Evolutionary conservation across 306 rosid genomes (phyloP).

Genomic region (Corylus avellana): DNA sequence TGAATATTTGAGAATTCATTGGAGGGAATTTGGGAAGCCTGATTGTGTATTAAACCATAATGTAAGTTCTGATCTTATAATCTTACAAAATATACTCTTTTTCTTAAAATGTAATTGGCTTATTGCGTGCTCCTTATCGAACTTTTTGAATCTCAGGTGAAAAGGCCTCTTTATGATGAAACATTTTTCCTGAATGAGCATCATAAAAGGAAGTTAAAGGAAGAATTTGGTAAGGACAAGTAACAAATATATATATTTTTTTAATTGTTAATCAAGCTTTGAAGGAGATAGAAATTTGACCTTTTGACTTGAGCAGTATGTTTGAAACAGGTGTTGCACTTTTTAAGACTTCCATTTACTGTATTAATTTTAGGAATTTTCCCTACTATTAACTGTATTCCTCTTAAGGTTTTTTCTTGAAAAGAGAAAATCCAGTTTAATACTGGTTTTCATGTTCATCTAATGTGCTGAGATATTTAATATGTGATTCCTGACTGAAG

Average conservation of each 20-base stretch:
- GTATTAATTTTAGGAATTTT: not conserved
- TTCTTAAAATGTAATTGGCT: conserved; percentile 19
- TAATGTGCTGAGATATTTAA: not conserved
- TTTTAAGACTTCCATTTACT: not conserved
- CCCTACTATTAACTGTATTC: conserved; percentile 3
- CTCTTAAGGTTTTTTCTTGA: conserved; percentile 6
- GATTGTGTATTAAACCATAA: conserved; percentile 41
- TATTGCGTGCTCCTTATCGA: conserved; percentile 29
- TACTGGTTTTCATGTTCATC: not conserved
- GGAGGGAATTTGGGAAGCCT: conserved; percentile 57
- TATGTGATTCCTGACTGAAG: not conserved
- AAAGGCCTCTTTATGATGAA: conserved; percentile 72
- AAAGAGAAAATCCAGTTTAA: not conserved
- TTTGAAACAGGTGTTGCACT: not conserved
- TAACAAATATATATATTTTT: conserved; percentile 3
- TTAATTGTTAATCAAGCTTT: conserved; percentile 19
- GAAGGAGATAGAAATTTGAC: conserved; percentile 25
- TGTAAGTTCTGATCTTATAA: conserved; percentile 42
- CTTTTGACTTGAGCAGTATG: not conserved
- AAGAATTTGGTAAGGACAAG: conserved; percentile 76
- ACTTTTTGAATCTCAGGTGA: conserved; percentile 51
- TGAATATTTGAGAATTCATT: conserved; percentile 67
- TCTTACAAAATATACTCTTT: not conserved
- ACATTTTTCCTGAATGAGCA: conserved; percentile 60
- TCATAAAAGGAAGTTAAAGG: conserved; percentile 81